Base-by-base conservation (phyloP, 2,329 filamentous ascomycete species). In the Ceratocystis huliohia region DNA sequence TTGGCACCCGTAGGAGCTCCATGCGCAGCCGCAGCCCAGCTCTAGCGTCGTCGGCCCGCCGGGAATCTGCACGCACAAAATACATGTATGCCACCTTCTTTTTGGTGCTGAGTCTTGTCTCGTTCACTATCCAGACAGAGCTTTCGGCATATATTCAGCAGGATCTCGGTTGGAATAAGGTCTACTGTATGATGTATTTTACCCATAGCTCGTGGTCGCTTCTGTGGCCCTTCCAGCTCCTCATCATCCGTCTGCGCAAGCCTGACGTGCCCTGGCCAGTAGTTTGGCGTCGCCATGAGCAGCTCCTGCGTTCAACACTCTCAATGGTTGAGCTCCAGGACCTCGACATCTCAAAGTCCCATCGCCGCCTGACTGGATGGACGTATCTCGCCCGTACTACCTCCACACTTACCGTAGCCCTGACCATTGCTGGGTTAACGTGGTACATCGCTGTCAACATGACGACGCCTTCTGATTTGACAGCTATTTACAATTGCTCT, bases 111-210 rank as follows among this genome's bases (percentile, higher is more conserved):
- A 94, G 89, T 73, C 80, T 99, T 73, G 78, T 96, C 68, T 88
- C 89, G 73, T 99, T 99, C 74, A 90, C 91, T 61, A 80, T 96
- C 5, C 94, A 99, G 82, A 97, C 94, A 2, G 93, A 97, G 80
- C 91, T 96, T 65, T 93, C 92, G 10, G 87, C 95, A 8, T 92
- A 96, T 77, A 94, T 99, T 69, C 93, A 97, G 78, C 87, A 93
- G 74, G 86, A 94, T 68, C 78, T 96, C 69, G 86, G 88, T 69
- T 99, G 94, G 94, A 85, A 95, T 78, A 99, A 99, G 79, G 90
- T 94, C n/a, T 99, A 96, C 78, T 96, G 91, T 80, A 99, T 99
- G 94, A 84, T 99, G 81, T 96, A 96, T 77, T 81, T 99, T 70
- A 99, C 94, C 10, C 94, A 99, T 77, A 89, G 93, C 66, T 96